Conservation (phyloP, 305 asterid genomes). For the Fraxinus xanthoxyloides region DNA sequence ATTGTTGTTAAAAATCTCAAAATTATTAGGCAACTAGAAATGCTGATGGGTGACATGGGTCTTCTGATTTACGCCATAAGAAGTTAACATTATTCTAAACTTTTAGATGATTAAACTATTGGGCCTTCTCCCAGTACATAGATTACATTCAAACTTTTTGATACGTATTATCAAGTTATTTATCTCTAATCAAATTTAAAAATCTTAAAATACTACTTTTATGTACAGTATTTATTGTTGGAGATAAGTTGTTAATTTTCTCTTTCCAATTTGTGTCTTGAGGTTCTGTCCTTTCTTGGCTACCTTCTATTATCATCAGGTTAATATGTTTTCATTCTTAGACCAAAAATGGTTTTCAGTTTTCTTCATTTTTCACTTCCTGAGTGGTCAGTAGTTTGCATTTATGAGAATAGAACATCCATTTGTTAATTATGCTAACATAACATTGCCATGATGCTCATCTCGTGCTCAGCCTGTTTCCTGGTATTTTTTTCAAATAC, state of each 20-base stretch:
- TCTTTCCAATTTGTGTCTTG: background rate
- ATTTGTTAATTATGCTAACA: background rate
- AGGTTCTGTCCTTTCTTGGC: background rate
- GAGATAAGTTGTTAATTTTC: background rate
- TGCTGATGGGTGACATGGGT: background rate
- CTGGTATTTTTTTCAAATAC: background rate
- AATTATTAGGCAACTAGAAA: background rate
- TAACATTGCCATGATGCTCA: background rate
- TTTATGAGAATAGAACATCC: background rate
- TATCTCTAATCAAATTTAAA: background rate
- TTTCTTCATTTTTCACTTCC: background rate
- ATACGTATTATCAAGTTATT: background rate
- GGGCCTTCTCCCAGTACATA: background rate
- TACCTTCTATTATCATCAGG: background rate
- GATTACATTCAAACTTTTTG: background rate
- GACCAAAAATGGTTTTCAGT: background rate
- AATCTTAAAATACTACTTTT: background rate
- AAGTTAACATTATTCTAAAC: background rate
- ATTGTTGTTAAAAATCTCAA: background rate
- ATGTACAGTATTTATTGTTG: background rate
- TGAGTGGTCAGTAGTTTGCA: background rate
- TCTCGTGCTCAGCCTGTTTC: background rate
- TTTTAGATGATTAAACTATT: background rate
- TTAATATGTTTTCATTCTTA: background rate
- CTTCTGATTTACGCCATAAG: background rate